Evolutionary conservation across 306 rosid species (phyloP).

Genomic region (Dryas octopetala): DNA sequence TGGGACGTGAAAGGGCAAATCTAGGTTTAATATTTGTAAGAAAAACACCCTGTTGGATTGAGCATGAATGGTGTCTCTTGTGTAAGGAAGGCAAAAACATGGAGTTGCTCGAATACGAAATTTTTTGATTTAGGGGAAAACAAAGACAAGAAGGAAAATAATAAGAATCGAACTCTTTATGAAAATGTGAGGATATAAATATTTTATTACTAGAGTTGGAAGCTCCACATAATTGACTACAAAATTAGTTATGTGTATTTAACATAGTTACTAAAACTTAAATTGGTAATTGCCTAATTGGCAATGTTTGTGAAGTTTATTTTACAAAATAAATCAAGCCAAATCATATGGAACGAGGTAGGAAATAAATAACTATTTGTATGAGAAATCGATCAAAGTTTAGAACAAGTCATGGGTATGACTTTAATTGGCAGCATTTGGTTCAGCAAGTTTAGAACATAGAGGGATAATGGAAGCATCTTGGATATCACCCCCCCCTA

Average conservation of each 20-base stretch:
- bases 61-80: neutral
- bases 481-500: slow-evolving; percentile 1
- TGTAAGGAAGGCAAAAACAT: neutral
- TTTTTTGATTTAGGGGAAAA: neutral
- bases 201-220: too few relatives aligned
- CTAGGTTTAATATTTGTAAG: too few relatives aligned
- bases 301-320: neutral
- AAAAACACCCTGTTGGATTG: neutral
- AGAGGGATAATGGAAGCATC: slow-evolving; percentile 20
- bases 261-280: too few relatives aligned
- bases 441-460: neutral
- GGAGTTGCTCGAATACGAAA: neutral
- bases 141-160: too few relatives aligned
- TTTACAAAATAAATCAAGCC: neutral
- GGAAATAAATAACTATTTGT: neutral
- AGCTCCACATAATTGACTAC: too few relatives aligned
- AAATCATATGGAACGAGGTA: neutral
- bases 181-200: too few relatives aligned
- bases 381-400: neutral
- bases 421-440: neutral
- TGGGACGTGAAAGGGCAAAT: too few relatives aligned
- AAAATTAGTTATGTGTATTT: too few relatives aligned
- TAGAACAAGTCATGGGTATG: neutral
- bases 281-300: too few relatives aligned
- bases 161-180: too few relatives aligned